Evolutionary conservation across 345 rosid species (phyloP).

Genomic region (Heritiera fomes): DNA sequence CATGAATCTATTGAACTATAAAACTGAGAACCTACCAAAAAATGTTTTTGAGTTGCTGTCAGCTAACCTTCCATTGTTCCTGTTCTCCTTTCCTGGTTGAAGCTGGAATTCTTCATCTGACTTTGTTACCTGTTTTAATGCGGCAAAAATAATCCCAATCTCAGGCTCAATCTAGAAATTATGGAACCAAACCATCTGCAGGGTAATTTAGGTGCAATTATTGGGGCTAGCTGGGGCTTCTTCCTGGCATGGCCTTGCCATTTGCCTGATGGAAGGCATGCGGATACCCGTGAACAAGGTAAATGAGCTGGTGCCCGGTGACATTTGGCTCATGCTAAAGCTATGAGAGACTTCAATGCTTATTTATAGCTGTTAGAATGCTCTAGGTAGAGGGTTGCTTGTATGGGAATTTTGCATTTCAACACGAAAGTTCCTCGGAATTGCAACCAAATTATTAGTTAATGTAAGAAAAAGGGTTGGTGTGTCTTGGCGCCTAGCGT

Average conservation of each 20-base stretch:
- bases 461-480: neutral
- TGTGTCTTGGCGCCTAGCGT: neutral
- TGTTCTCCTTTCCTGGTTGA: neutral
- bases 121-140: neutral
- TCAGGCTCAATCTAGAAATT: neutral
- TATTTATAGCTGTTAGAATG: neutral
- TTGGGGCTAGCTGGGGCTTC: neutral
- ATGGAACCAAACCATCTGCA: neutral
- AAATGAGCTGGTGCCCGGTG: neutral
- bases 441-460: neutral
- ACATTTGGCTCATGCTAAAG: neutral
- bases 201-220: neutral
- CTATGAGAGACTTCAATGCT: neutral
- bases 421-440: neutral
- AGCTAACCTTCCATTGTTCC: neutral
- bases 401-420: neutral
- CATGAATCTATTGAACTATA: neutral
- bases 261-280: neutral
- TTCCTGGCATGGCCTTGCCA: neutral
- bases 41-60: neutral
- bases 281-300: neutral
- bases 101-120: neutral
- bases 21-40: neutral
- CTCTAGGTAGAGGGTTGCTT: neutral
- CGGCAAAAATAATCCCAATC: neutral